Conservation (phyloP, 768 basidiomycete genomes). For the Melanogaster broomeanus region DNA sequence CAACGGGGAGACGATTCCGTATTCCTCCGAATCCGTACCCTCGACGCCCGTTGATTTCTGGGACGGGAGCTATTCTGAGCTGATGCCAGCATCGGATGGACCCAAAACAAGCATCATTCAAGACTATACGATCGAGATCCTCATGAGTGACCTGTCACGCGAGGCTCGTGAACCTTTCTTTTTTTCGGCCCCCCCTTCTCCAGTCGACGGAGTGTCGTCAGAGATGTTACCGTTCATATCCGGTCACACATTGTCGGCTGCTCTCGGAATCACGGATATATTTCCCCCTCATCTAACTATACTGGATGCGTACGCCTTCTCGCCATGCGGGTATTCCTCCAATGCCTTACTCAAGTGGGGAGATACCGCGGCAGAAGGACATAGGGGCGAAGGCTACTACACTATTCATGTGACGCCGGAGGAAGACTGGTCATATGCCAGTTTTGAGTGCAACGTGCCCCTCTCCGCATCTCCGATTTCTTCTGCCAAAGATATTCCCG, state of each 20-base stretch:
- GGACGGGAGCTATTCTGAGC: constrained; percentile 11
- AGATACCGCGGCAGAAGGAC: constrained; percentile 21
- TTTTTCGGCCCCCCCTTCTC: constrained; percentile 42
- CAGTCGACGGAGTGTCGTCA: constrained; percentile 54
- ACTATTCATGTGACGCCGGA: constrained; percentile 99
- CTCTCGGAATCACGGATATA: constrained; percentile 78
- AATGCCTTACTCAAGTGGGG: constrained; percentile 84
- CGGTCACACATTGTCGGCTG: constrained; percentile 53
- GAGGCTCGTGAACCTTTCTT: constrained; percentile 80
- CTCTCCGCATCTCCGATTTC: constrained; percentile 38
- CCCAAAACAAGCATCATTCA: constrained; percentile 32
- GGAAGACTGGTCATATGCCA: constrained; percentile 97
- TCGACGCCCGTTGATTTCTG: constrained; percentile 14
- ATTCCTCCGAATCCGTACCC: constrained; percentile 16
- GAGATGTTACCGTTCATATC: constrained; percentile 23
- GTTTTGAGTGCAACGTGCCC: constrained; percentile 98
- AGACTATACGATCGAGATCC: constrained; percentile 96
- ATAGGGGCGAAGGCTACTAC: constrained; percentile 84
- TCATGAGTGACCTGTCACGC: constrained; percentile 90
- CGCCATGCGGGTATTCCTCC: constrained; percentile 94
- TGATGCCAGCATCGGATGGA: constrained; percentile 1
- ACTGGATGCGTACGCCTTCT: constrained; percentile 91
- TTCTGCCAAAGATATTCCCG: constrained; percentile 53
- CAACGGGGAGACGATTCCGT: constrained; percentile 22
- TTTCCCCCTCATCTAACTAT: constrained; percentile 80